phyloP scores from a whole-genome alignment of 2,329 filamentous ascomycete genomes.

The Fusarium sp. region DNA sequence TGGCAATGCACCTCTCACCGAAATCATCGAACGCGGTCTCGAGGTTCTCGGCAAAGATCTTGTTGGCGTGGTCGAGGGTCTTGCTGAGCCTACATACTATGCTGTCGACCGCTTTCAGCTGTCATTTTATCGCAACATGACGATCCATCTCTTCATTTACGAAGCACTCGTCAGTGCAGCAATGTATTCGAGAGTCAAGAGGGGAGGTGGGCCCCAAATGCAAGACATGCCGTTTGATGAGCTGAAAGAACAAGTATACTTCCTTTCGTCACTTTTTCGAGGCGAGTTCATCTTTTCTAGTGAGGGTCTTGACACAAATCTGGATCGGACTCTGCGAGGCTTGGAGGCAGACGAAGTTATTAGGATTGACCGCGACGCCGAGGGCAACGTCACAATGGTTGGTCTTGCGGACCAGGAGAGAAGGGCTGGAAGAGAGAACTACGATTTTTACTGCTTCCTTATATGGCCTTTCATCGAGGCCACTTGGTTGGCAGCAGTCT shows the following conservation, averaged over 20 bases:
- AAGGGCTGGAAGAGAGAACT: constrained; percentile 86
- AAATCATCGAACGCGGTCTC: constrained; percentile 88
- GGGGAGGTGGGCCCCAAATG: constrained; percentile 83
- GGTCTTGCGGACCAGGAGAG: constrained; percentile 83
- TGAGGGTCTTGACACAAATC: constrained; percentile 81
- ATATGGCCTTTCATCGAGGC: constrained; percentile 99
- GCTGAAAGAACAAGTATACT: constrained; percentile 82
- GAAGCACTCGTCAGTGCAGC: constrained; percentile 90
- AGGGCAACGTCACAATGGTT: constrained; percentile 69
- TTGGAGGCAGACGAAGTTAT: constrained; percentile 85
- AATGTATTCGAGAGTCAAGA: constrained; percentile 91
- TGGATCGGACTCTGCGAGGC: constrained; percentile 80
- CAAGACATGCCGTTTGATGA: constrained; percentile 82
- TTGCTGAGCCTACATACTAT: constrained; percentile 92
- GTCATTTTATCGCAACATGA: constrained; percentile 99
- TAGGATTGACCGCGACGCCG: constrained; percentile 67
- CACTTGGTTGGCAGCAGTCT: constrained; percentile 89
- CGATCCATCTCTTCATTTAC: constrained; percentile 95
- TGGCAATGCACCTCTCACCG: constrained; percentile 78
- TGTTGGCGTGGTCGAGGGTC: constrained; percentile 79
- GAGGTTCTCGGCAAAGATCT: constrained; percentile 92
- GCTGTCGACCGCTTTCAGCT: constrained; percentile 97
- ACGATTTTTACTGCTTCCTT: constrained; percentile 98
- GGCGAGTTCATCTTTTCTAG: constrained; percentile 97
- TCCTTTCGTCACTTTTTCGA: constrained; percentile 92